These are phyloP conservation scores for Trametes sanguinea DNA, from an alignment of 768 basidiomycete genomes.

Conservation along the genomic window DNA sequence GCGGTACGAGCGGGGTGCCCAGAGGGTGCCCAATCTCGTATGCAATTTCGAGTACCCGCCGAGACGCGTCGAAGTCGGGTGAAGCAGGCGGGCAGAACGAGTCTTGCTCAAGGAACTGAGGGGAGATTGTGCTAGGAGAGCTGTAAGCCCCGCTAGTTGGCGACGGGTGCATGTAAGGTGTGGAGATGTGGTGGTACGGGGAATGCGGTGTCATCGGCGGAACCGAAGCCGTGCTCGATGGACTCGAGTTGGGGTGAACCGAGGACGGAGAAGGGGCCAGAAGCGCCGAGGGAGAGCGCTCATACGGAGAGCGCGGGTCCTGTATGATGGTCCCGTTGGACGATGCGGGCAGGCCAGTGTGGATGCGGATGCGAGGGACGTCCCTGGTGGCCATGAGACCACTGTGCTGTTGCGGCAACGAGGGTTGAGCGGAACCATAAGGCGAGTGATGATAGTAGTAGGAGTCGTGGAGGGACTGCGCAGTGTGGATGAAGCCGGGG, in stretches of 20 bases:
- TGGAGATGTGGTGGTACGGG: neutral
- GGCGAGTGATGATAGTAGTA: neutral
- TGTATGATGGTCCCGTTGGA: neutral
- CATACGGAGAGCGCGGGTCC: slow-evolving; percentile 10
- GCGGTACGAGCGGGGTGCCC: slow-evolving; percentile 51
- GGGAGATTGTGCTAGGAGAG: neutral
- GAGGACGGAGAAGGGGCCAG: neutral
- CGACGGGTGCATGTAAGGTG: slow-evolving; percentile 6
- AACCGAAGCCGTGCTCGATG: slow-evolving; percentile 10
- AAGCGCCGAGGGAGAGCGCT: slow-evolving; percentile 1
- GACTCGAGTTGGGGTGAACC: slow-evolving; percentile 2
- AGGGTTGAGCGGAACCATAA: neutral
- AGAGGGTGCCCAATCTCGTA: slow-evolving; percentile 9
- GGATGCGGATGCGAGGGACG: slow-evolving; percentile 17
- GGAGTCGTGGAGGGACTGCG: slow-evolving; percentile 1
- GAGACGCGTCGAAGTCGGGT: neutral
- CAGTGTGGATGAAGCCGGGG: neutral
- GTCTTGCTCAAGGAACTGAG: neutral
- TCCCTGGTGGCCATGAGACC: neutral
- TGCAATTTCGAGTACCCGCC: slow-evolving; percentile 22
- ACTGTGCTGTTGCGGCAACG: neutral
- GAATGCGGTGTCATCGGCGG: slow-evolving; percentile 8
- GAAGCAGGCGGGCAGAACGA: neutral
- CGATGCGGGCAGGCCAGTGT: slow-evolving; percentile 2
- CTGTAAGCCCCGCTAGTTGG: slow-evolving; percentile 8